Percentiles rank a stretch among this genome's conserved stretches.
Evolutionary conservation across 495 filamentous ascomycete species (phyloP).

Genomic region (Tuber calosporum): DNA sequence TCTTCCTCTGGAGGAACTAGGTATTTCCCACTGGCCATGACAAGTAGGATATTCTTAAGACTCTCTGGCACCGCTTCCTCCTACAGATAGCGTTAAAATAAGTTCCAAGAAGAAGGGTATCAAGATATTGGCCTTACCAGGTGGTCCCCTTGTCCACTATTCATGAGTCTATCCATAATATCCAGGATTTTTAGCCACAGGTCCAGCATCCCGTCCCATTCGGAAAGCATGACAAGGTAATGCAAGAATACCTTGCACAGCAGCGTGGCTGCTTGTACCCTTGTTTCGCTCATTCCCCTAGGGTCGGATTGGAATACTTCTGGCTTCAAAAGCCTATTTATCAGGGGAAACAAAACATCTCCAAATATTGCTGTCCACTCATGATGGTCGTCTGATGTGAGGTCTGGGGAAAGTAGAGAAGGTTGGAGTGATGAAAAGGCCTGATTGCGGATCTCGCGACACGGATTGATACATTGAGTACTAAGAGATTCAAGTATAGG

Average conservation of each 20-base stretch:
- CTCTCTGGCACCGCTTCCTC: slow-evolving; percentile 94
- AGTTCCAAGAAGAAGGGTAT: not conserved
- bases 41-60: slow-evolving; percentile 90
- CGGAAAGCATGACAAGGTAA: slow-evolving; percentile 74
- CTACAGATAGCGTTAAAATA: slow-evolving; percentile 44
- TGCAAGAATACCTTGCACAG: slow-evolving; percentile 94
- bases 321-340: slow-evolving; percentile 79
- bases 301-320: slow-evolving; percentile 92
- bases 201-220: slow-evolving; percentile 86
- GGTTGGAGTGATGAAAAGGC: slow-evolving; percentile 82
- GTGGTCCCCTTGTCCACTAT: slow-evolving; percentile 86
- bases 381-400: slow-evolving; percentile 68
- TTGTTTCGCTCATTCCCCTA: slow-evolving; percentile 87
- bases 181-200: slow-evolving; percentile 89
- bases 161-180: slow-evolving; percentile 93
- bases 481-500: slow-evolving; percentile 86
- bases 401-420: slow-evolving; percentile 70
- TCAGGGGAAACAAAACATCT: slow-evolving; percentile 91
- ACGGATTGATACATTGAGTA: slow-evolving; percentile 87
- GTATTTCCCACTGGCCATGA: slow-evolving; percentile 87
- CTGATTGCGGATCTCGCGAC: slow-evolving; percentile 83
- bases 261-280: slow-evolving; percentile 82
- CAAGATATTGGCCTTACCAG: slow-evolving; percentile 52
- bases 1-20: slow-evolving; percentile 65
- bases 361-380: slow-evolving; percentile 95